phyloP scores from a whole-genome alignment of 371 early-diverging fungal species.

The Mucor sp. region DNA sequence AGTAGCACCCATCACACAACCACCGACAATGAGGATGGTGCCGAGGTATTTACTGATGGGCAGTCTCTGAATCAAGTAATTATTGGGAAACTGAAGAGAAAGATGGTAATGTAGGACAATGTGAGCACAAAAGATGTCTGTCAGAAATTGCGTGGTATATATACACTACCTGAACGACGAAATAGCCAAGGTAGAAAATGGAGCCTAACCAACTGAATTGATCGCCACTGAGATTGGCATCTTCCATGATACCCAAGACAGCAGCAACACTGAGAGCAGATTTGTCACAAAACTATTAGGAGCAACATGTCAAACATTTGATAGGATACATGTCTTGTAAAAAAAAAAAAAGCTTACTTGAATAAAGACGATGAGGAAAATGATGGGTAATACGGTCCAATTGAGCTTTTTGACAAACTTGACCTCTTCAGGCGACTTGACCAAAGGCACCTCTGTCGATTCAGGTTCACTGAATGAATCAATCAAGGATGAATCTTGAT shows the following conservation, averaged over 20 bases:
- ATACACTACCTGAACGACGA: conserved; percentile 34
- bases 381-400: conserved; percentile 23
- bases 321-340: background rate
- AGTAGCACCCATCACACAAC: conserved; percentile 29
- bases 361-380: conserved; percentile 29
- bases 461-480: background rate
- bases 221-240: conserved; percentile 19
- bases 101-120: background rate
- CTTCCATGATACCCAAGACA: conserved; percentile 35
- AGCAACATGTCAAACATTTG: background rate
- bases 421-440: conserved; percentile 29
- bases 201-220: conserved; percentile 38
- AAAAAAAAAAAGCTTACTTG: conserved; percentile 15
- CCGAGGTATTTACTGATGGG: conserved; percentile 36
- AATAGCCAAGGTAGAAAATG: conserved; percentile 40
- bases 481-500: background rate
- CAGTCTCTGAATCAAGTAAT: conserved; percentile 35
- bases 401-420: conserved; percentile 31
- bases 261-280: conserved; percentile 37
- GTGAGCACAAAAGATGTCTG: background rate
- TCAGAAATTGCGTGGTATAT: background rate
- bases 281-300: conserved; percentile 41
- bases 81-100: conserved; percentile 30
- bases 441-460: background rate
- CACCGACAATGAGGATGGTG: conserved; percentile 32